A percentile compares a stretch with the other conserved stretches of the same genome.
These are phyloP conservation scores for Cadophora malorum DNA, from an alignment of 2,329 filamentous ascomycete species.

Conservation along the genomic window DNA sequence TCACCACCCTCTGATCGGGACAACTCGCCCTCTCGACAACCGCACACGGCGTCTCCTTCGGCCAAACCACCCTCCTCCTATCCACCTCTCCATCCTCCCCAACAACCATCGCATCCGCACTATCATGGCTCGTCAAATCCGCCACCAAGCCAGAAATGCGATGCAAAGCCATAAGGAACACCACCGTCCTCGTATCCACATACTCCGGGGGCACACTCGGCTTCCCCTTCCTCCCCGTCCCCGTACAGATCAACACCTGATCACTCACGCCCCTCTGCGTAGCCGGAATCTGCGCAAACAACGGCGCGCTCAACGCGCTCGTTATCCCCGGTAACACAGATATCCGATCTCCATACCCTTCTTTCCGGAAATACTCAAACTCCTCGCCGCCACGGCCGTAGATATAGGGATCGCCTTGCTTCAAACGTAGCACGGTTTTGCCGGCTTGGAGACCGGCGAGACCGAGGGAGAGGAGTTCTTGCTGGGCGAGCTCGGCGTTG, in stretches of 20 bases:
- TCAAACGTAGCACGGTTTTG: constrained; percentile 83
- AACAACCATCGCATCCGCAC: constrained; percentile 46
- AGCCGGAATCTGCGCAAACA: constrained; percentile 86
- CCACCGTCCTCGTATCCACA: constrained; percentile 77
- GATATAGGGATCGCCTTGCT: constrained; percentile 96
- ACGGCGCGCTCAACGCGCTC: constrained; percentile 81
- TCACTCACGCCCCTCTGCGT: constrained; percentile 92
- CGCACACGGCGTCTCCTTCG: constrained; percentile 80
- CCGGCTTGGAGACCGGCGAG: constrained; percentile 72
- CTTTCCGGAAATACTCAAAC: constrained; percentile 77
- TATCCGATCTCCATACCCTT: constrained; percentile 69
- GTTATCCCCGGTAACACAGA: constrained; percentile 89
- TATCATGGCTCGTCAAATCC: constrained; percentile 63
- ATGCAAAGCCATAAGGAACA: constrained; percentile 96
- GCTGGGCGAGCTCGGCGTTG: constrained; percentile 91
- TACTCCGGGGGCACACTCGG: constrained; percentile 83
- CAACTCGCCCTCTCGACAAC: constrained; percentile 94
- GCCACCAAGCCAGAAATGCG: constrained; percentile 76
- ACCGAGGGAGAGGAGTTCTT: constrained; percentile 83
- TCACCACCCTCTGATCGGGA: constrained; percentile 89
- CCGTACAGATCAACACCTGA: constrained; percentile 94
- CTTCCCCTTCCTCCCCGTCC: constrained; percentile 89
- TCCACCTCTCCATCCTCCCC: constrained; percentile 45
- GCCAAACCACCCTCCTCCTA: constrained; percentile 64
- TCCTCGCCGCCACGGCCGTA: constrained; percentile 97